phyloP scores from a whole-genome alignment of 495 filamentous ascomycete species.

The Neurospora sp. region DNA sequence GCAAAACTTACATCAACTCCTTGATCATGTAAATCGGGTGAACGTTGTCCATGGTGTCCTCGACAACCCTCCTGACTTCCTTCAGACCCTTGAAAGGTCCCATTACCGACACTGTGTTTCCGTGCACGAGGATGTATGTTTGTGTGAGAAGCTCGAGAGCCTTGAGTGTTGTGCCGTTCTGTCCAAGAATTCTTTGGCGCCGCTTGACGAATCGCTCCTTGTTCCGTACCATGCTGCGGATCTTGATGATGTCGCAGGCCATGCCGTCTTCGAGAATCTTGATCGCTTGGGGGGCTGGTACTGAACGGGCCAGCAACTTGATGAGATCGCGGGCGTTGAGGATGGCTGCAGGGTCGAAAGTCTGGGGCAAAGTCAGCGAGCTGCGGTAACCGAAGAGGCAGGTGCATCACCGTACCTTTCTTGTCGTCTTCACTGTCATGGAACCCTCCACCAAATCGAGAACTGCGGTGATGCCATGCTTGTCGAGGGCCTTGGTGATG shows the following conservation, averaged over 20 bases:
- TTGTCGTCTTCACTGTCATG: slow-evolving; percentile 91
- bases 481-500: slow-evolving; percentile 68
- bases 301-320: slow-evolving; percentile 81
- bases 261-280: slow-evolving; percentile 89
- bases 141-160: slow-evolving; percentile 90
- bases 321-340: slow-evolving; percentile 91
- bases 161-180: slow-evolving; percentile 50
- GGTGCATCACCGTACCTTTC: slow-evolving; percentile 23
- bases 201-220: slow-evolving; percentile 97
- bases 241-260: slow-evolving; percentile 90
- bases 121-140: slow-evolving; percentile 92
- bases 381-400: not conserved
- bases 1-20: slow-evolving; percentile 58
- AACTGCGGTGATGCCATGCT: slow-evolving; percentile 71
- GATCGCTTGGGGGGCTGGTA: slow-evolving; percentile 84
- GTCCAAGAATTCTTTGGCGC: slow-evolving; percentile 79
- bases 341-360: slow-evolving; percentile 87
- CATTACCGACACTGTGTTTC: slow-evolving; percentile 90
- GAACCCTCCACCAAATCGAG: slow-evolving; percentile 91
- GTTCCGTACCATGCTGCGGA: slow-evolving; percentile 75
- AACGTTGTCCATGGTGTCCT: slow-evolving; percentile 95
- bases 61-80: slow-evolving; percentile 78
- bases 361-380: slow-evolving; percentile 33
- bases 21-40: slow-evolving; percentile 68
- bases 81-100: slow-evolving; percentile 87